Evolutionary conservation across 345 rosid genomes (phyloP).

Genomic region (Heritiera littoralis): DNA sequence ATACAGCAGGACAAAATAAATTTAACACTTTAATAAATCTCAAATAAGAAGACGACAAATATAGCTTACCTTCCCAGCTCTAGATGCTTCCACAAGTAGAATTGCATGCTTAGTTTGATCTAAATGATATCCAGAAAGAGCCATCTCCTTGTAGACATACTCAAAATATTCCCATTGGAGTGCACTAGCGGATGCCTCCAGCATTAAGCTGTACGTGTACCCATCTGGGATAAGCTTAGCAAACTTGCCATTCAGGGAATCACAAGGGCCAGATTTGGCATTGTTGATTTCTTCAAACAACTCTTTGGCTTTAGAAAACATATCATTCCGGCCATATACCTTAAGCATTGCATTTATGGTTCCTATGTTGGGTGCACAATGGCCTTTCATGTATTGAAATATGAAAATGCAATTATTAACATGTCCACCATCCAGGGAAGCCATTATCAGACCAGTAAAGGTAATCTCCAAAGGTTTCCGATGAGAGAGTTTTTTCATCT

Average conservation of each 20-base stretch:
- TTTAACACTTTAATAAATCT: neutral
- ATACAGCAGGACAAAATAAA: neutral
- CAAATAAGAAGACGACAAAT: slow-evolving; percentile 6
- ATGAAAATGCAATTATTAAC: slow-evolving; percentile 65
- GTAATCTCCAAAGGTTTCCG: slow-evolving; percentile 72
- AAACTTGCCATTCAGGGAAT: slow-evolving; percentile 19
- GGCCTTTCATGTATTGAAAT: slow-evolving; percentile 68
- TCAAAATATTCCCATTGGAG: slow-evolving; percentile 95
- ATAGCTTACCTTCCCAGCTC: slow-evolving; percentile 77
- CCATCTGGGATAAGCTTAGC: slow-evolving; percentile 51
- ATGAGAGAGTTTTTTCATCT: slow-evolving; percentile 57
- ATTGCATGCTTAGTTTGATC: slow-evolving; percentile 65
- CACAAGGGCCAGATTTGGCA: slow-evolving; percentile 21
- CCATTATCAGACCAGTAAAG: slow-evolving; percentile 77
- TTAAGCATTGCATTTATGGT: slow-evolving; percentile 83
- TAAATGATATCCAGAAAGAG: slow-evolving; percentile 61
- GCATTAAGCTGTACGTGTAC: slow-evolving; percentile 80
- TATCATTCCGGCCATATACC: slow-evolving; percentile 71
- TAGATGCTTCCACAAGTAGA: slow-evolving; percentile 72
- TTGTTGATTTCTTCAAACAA: slow-evolving; percentile 63
- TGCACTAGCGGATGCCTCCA: slow-evolving; percentile 78
- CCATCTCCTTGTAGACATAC: slow-evolving; percentile 76
- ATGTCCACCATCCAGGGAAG: slow-evolving; percentile 80
- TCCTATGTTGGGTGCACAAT: slow-evolving; percentile 78
- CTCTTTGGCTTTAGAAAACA: slow-evolving; percentile 80